These are phyloP conservation scores for Lactuca saligna DNA, from an alignment of 129 eudicot species.

Conservation along the genomic window DNA sequence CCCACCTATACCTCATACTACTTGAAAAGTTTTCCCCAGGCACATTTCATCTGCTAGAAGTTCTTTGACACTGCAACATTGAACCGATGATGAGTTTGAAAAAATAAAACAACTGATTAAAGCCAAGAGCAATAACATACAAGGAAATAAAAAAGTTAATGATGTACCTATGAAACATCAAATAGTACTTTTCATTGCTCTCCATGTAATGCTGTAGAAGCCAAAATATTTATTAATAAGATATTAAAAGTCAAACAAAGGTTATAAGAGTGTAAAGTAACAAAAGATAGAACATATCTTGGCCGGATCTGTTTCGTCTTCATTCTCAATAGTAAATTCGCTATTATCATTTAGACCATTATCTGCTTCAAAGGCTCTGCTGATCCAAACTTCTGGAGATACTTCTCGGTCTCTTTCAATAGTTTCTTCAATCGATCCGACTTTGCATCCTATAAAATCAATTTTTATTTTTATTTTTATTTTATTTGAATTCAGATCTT, in stretches of 20 bases:
- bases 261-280: slow-evolving; percentile 3
- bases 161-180: too few relatives aligned
- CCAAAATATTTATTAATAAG: slow-evolving; percentile 15
- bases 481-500: slow-evolving; percentile 4
- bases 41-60: slow-evolving; percentile 99
- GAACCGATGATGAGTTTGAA: too few relatives aligned
- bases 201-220: slow-evolving; percentile 87
- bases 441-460: slow-evolving; percentile 74
- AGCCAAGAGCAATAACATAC: too few relatives aligned
- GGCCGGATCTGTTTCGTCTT: slow-evolving; percentile 94
- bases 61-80: too few relatives aligned
- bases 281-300: slow-evolving; percentile 47
- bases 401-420: slow-evolving; percentile 92
- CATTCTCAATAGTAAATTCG: slow-evolving; percentile 62
- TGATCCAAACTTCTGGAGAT: slow-evolving; percentile 66
- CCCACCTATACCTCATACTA: slow-evolving; percentile 1
- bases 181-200: slow-evolving; percentile 77
- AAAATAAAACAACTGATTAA: too few relatives aligned
- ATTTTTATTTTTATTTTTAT: neutral
- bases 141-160: too few relatives aligned
- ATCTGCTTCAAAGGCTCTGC: slow-evolving; percentile 66
- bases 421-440: slow-evolving; percentile 92
- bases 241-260: slow-evolving; percentile 5
- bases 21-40: slow-evolving; percentile 98
- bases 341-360: slow-evolving; percentile 54